Conservation (phyloP, 768 basidiomycete species). For the Lactifluus subvellereus region DNA sequence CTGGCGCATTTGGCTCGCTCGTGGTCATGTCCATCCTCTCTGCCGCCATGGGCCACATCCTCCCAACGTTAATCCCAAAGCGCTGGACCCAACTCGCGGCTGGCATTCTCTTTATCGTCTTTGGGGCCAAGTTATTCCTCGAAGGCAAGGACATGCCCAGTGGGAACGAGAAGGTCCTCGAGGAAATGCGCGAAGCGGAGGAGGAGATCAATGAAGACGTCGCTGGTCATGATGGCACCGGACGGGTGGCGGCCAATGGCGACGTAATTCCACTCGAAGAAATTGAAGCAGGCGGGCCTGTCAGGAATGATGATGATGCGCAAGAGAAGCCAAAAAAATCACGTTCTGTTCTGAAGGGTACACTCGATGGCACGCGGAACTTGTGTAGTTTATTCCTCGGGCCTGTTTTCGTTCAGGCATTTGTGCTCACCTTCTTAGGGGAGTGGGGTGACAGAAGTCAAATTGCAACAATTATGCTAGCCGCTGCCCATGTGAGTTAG, state of each 20-base stretch:
- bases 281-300: slow-evolving; percentile 62
- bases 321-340: slow-evolving; percentile 23
- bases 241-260: slow-evolving; percentile 30
- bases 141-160: slow-evolving; percentile 78
- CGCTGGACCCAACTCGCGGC: slow-evolving; percentile 51
- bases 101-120: slow-evolving; percentile 79
- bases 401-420: slow-evolving; percentile 93
- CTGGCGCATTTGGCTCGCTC: slow-evolving; percentile 83
- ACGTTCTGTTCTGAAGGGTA: slow-evolving; percentile 28
- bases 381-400: slow-evolving; percentile 78
- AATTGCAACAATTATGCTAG: slow-evolving; percentile 93
- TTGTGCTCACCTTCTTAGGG: slow-evolving; percentile 93
- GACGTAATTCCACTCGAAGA: slow-evolving; percentile 60
- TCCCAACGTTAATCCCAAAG: slow-evolving; percentile 77
- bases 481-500: slow-evolving; percentile 76
- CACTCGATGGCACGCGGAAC: slow-evolving; percentile 66
- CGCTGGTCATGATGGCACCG: slow-evolving; percentile 43
- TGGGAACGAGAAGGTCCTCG: slow-evolving; percentile 76
- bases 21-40: slow-evolving; percentile 91
- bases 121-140: slow-evolving; percentile 83
- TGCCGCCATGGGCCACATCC: slow-evolving; percentile 86
- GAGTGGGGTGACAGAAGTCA: slow-evolving; percentile 99
- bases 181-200: slow-evolving; percentile 95
- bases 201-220: slow-evolving; percentile 90
- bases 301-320: slow-evolving; percentile 19